phyloP scores from a whole-genome alignment of 176 grass and related monocot species.

The Tillandsia fasciculata region DNA sequence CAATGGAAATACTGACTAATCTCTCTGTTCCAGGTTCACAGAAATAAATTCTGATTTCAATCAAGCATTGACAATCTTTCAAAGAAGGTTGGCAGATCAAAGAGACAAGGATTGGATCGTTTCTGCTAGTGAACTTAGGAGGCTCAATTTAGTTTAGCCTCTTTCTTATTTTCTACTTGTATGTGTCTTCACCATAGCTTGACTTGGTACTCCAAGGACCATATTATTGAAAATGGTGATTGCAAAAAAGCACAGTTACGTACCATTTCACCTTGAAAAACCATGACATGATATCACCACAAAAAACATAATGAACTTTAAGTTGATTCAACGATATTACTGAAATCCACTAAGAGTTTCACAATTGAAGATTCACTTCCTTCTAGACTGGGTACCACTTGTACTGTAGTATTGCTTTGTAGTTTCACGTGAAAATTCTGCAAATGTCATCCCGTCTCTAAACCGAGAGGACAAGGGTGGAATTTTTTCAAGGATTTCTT shows the following conservation, averaged over 20 bases:
- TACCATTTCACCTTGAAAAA: neutral
- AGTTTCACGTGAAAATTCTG: conserved; percentile 79
- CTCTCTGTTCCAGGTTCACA: conserved; percentile 4
- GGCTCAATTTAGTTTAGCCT: neutral
- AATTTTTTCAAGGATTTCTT: conserved; percentile 48
- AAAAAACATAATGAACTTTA: neutral
- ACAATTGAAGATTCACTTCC: neutral
- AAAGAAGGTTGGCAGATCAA: neutral
- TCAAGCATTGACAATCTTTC: neutral
- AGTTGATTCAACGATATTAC: neutral
- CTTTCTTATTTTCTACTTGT: conserved; percentile 4
- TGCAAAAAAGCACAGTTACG: neutral
- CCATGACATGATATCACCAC: neutral
- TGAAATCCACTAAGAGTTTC: too few relatives aligned
- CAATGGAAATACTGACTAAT: neutral
- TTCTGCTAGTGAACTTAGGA: neutral
- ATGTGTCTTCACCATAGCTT: neutral
- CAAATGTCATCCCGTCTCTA: conserved; percentile 87
- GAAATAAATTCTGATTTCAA: neutral
- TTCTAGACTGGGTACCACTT: conserved; percentile 44
- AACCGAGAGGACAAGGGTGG: conserved; percentile 53
- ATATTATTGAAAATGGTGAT: neutral
- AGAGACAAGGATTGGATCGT: neutral
- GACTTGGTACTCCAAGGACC: neutral
- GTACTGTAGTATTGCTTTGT: conserved; percentile 82